Percentiles rank a stretch among this genome's conserved stretches.
Evolutionary conservation across 148 eudicot genomes (phyloP).

Genomic region (Rhododendron vialii): DNA sequence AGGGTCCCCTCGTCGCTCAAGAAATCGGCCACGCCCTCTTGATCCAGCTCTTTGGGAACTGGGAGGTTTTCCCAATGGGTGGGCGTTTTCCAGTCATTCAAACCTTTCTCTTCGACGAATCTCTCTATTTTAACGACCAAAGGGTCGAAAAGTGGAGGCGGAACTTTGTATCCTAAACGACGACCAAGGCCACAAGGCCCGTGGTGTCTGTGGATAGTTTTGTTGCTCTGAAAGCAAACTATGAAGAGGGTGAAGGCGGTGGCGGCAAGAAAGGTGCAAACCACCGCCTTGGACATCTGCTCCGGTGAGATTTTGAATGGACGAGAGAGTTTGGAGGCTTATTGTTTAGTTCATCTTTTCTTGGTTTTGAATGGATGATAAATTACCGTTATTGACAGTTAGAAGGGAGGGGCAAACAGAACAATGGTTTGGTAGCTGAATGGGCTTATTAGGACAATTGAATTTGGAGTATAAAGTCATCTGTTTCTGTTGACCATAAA

Average conservation of each 20-base stretch:
- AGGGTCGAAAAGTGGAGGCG: constrained; percentile 32
- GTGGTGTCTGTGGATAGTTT: neutral
- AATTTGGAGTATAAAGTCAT: neutral
- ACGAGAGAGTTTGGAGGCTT: neutral
- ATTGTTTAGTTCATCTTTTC: neutral
- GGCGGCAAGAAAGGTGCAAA: constrained; percentile 22
- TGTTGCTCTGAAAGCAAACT: neutral
- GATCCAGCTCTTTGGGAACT: neutral
- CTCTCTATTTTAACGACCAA: constrained; percentile 24
- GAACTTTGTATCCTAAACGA: constrained; percentile 17
- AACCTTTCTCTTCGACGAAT: constrained; percentile 12
- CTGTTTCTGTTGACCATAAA: neutral
- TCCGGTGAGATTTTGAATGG: neutral
- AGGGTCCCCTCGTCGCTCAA: constrained; percentile 37
- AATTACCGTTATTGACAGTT: neutral
- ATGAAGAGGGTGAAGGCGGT: constrained; percentile 30
- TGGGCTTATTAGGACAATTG: neutral
- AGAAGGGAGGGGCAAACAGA: neutral
- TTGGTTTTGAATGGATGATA: neutral
- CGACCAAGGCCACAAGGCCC: constrained; percentile 14
- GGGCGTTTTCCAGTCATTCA: neutral
- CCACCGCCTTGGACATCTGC: constrained; percentile 42
- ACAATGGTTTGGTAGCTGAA: neutral
- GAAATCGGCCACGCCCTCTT: constrained; percentile 14
- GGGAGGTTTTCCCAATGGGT: neutral